Evolutionary conservation across 345 rosid genomes (phyloP).

Genomic region (Viola odorata): DNA sequence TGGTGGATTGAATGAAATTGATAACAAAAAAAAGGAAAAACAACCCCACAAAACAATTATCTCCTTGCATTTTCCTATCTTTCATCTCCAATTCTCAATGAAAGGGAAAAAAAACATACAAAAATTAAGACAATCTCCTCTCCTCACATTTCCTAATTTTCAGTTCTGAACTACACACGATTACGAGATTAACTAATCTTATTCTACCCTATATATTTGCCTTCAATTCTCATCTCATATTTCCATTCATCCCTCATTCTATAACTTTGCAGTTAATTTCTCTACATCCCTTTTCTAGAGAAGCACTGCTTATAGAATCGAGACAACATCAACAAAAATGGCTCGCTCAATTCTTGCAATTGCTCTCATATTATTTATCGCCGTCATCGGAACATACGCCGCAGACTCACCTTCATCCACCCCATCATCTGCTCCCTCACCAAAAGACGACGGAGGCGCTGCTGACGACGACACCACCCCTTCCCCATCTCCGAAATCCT

Average conservation of each 20-base stretch:
- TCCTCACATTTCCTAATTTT: too few species aligned
- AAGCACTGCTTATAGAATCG: constrained; percentile 21
- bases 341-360: constrained; percentile 22
- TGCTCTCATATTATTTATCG: constrained; percentile 18
- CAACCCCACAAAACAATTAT: too few species aligned
- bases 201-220: too few species aligned
- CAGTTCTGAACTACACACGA: too few species aligned
- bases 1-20: too few species aligned
- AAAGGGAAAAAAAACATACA: too few species aligned
- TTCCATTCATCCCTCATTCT: constrained; percentile 7
- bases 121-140: too few species aligned
- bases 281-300: constrained; percentile 6
- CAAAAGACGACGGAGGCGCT: background rate
- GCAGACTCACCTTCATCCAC: constrained; percentile 13
- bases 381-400: constrained; percentile 25
- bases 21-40: too few species aligned
- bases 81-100: background rate
- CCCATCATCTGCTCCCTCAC: constrained; percentile 5
- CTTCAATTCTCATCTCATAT: background rate
- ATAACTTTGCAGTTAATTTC: constrained; percentile 22
- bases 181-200: too few species aligned
- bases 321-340: constrained; percentile 9
- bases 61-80: too few species aligned
- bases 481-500: too few species aligned
- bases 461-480: too few species aligned